These are phyloP conservation scores for Tinospora cordifolia DNA, from an alignment of 164 flowering plant species.

Conservation along the genomic window DNA sequence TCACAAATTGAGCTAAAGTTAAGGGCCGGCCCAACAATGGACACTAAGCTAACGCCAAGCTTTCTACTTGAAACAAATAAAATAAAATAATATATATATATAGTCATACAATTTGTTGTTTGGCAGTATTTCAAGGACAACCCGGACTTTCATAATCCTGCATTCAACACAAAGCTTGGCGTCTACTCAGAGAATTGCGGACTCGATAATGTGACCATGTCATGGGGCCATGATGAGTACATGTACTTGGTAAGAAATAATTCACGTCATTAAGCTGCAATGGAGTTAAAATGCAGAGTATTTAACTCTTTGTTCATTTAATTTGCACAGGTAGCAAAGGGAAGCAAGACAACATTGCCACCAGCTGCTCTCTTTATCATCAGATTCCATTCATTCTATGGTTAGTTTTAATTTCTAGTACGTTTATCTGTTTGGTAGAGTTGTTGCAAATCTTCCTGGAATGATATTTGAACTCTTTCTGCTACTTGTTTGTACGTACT, in stretches of 20 bases:
- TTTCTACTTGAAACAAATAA: too few species aligned
- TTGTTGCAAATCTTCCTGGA: background rate
- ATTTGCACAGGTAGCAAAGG: slow-evolving; percentile 48
- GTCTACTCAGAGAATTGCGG: slow-evolving; percentile 58
- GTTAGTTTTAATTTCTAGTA: slow-evolving; percentile 23
- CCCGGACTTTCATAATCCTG: slow-evolving; percentile 41
- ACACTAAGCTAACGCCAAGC: too few species aligned
- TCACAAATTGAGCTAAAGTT: too few species aligned
- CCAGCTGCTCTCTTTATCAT: slow-evolving; percentile 61
- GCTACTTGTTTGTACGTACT: too few species aligned
- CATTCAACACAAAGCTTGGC: slow-evolving; percentile 48
- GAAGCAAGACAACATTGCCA: slow-evolving; percentile 51
- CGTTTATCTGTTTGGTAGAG: too few species aligned
- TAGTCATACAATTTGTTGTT: background rate
- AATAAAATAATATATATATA: too few species aligned
- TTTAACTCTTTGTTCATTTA: background rate
- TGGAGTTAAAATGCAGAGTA: background rate
- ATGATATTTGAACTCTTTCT: background rate
- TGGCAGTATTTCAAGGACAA: slow-evolving; percentile 52
- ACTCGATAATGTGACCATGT: slow-evolving; percentile 52
- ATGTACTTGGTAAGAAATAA: slow-evolving; percentile 58
- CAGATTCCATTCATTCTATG: slow-evolving; percentile 72
- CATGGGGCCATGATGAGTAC: slow-evolving; percentile 79
- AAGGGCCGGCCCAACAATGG: too few species aligned
- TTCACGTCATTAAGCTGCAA: background rate